Percentiles rank a stretch among this genome's conserved stretches.
phyloP scores from a whole-genome alignment of 2,329 filamentous ascomycete genomes.

The Pseudogymnoascus sp. region DNA sequence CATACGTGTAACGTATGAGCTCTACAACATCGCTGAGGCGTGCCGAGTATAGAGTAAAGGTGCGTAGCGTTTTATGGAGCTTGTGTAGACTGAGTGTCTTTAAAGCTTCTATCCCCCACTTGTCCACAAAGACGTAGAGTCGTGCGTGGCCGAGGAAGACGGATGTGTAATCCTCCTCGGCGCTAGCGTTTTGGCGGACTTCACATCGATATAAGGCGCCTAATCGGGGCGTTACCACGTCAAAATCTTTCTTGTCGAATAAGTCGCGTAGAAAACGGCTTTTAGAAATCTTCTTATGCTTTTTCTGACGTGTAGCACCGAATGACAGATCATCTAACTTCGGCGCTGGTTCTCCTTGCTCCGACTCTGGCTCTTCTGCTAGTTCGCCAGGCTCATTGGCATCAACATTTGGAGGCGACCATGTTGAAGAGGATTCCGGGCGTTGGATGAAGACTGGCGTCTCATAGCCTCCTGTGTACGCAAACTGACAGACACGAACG shows the following conservation, averaged over 20 bases:
- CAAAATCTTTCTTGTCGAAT: background rate
- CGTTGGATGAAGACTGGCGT: constrained; percentile 15
- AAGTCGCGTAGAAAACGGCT: background rate
- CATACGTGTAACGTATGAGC: constrained; percentile 16
- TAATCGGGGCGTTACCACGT: background rate
- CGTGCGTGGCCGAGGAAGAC: constrained; percentile 16
- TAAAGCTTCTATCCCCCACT: constrained; percentile 16
- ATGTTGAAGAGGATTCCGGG: background rate
- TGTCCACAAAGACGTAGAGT: constrained; percentile 18
- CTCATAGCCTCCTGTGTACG: constrained; percentile 19
- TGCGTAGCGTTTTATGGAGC: constrained; percentile 14
- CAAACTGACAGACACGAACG: constrained; percentile 17
- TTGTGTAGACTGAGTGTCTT: constrained; percentile 17
- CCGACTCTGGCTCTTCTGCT: background rate
- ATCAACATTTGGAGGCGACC: background rate
- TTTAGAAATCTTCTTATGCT: background rate
- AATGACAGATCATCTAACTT: background rate
- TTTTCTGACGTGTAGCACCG: background rate
- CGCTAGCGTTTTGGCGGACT: constrained; percentile 17
- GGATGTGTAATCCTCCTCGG: constrained; percentile 16
- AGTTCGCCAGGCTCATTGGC: background rate
- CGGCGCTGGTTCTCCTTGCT: background rate
- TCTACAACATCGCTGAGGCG: constrained; percentile 15
- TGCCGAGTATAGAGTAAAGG: constrained; percentile 8
- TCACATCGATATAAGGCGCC: constrained; percentile 8